Percentiles rank a stretch among this genome's conserved stretches.
phyloP scores from a whole-genome alignment of 2,329 filamentous ascomycete genomes.

The Aspergillus bombycis region DNA sequence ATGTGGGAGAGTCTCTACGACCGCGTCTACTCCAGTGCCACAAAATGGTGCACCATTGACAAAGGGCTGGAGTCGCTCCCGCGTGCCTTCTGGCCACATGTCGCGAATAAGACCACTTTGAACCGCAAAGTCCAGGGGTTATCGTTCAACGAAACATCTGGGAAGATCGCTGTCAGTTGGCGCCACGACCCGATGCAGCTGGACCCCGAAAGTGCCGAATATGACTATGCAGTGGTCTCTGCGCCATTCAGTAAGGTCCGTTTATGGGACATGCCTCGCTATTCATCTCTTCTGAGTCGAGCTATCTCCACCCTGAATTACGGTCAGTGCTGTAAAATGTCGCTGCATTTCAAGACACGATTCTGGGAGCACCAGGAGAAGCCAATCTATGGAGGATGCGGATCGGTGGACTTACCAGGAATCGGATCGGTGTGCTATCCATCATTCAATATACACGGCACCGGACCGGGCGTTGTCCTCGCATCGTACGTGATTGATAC shows the following conservation, averaged over 20 bases:
- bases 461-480: conserved; percentile 39
- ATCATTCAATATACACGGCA: conserved; percentile 40
- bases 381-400: conserved; percentile 63
- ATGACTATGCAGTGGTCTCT: conserved; percentile 69
- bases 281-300: conserved; percentile 53
- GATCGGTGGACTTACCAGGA: conserved; percentile 32
- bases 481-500: conserved; percentile 49
- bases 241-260: conserved; percentile 67
- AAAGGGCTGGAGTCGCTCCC: conserved; percentile 63
- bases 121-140: conserved; percentile 62
- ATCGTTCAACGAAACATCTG: conserved; percentile 52
- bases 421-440: conserved; percentile 42
- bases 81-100: conserved; percentile 63
- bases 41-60: conserved; percentile 67
- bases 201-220: conserved; percentile 52
- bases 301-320: conserved; percentile 56
- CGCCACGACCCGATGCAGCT: conserved; percentile 45
- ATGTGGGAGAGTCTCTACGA: conserved; percentile 60
- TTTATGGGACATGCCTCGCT: conserved; percentile 61
- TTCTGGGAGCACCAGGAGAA: conserved; percentile 59
- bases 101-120: conserved; percentile 61
- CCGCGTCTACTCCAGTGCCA: conserved; percentile 61
- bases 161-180: conserved; percentile 64
- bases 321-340: conserved; percentile 58
- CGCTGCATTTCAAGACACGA: conserved; percentile 69